Evolutionary conservation across 2,329 filamentous ascomycete genomes (phyloP), one percentile per base, ranked within the genome.

Genomic region (Ophiobolus disseminans): DNA sequence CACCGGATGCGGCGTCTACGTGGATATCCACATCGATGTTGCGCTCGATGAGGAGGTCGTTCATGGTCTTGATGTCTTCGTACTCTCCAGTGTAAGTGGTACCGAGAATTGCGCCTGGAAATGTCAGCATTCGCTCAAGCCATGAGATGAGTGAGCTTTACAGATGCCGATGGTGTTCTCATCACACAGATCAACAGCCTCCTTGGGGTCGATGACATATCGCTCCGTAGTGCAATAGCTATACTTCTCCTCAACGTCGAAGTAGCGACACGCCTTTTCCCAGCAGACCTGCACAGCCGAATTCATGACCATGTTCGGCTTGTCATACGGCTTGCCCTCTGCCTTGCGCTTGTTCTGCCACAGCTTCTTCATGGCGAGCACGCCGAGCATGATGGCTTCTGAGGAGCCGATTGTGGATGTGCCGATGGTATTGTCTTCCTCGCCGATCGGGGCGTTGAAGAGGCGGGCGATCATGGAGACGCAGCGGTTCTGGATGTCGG

Each of bases 261-360:
- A 94, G 78, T 95, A 96, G 41, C 91, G 82, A 32, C 77, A 75
- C 1, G 77, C 77, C 79, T 97, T 97, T 75, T 97, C 91, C 92
- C 92, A 97, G 81, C 91, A 96, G 31, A 97, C 93, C 76, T 97
- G 93, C 2, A 97, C 93, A 23, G 93, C 92, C 20, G 90, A 91
- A 64, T 90, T 94, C 93, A 97, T 97, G 79, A 97, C 79, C 53
- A 97, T 87, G 76, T 97, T 97, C 45, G 93, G 93, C 35, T 83
- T 82, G 55, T 91, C 89, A 52, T 74, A 83, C 45, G 91, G 83
- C 78, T 95, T 94, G 53, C 91, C 92, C 62, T 85, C 89, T 4
- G 89, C 91, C 71, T 88, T 84, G 63, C 91, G 87, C 76, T 86
- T 87, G 74, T 94, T 91, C 78, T 90, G 87, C 93, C 93, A 97